Evolutionary conservation across 2,329 filamentous ascomycete species (phyloP), one percentile per base, ranked within the genome.

Genomic region (Cercospora nicotianae): DNA sequence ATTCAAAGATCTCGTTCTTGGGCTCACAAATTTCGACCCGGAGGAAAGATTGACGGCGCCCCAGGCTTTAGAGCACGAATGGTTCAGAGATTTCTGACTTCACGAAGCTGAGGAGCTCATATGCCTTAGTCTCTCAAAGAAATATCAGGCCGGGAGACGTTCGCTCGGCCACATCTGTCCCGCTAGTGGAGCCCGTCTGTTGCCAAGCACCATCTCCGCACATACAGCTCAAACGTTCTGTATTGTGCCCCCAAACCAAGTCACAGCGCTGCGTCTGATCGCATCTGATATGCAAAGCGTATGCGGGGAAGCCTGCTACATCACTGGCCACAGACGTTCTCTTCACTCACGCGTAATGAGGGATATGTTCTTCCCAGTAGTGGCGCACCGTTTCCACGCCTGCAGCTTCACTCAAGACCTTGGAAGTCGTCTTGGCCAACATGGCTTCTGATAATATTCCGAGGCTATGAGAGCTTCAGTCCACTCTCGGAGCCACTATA

Each of bases 1-100:
- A 23, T 73, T 61, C 65, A 63, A 58, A 48, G 31, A 45, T 55
- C 42, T 64, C 26, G 5, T 67, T 33, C 31, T 39, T 12, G 51
- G 18, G 28, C 18, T 67, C 30, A 64, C 60, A 36, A 64, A 64
- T 18, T 64, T 64, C 18, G 33, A 64, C 51, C 62, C 51, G 31
- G 33, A 20, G 18, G 48, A 30, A 36, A 45, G 31, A 31, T 39
- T 64, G 62, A 64, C 20, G 26, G 62, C 51, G 6, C 48, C 9
- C 5, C 18, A 45, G 53, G 48, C 62, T 33, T 16, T 59, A 13
- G 62, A 55, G 20, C 62, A 64, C 9, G 28, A n/a, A 39, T 64
- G 62, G 51, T 57, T 59, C 12, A 36, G 20, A 20, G n/a, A 55
- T 23, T 8, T 23, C n/a, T 42, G 16, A n/a, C 5, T 8, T 42